A percentile compares a stretch with the other conserved stretches of the same genome.
Conservation (phyloP, 768 basidiomycete species). For the Daedaleopsis nitida region DNA sequence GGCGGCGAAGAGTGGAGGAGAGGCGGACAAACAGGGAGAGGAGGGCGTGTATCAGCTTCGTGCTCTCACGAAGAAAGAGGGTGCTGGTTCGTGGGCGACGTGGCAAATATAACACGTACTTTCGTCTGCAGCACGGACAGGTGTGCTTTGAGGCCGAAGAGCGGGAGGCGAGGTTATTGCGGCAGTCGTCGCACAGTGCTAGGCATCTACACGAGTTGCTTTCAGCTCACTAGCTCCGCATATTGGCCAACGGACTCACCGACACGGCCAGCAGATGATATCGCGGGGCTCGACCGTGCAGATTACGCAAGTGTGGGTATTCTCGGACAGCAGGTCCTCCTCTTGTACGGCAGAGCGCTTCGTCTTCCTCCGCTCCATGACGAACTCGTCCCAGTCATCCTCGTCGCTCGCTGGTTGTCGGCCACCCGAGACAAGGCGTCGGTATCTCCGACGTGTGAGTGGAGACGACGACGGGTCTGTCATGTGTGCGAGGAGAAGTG, state of each 20-base stretch:
- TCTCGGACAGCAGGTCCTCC: conserved; percentile 26
- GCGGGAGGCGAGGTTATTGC: conserved; percentile 59
- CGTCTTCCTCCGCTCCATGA: conserved; percentile 31
- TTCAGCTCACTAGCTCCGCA: too few species aligned
- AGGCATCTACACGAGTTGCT: conserved; percentile 37
- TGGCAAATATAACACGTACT: conserved; percentile 30
- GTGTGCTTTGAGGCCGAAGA: conserved; percentile 58
- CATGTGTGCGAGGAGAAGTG: conserved; percentile 60
- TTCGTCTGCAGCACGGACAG: conserved; percentile 65
- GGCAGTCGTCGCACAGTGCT: conserved; percentile 66
- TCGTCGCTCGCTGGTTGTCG: conserved; percentile 3
- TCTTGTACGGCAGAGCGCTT: conserved; percentile 8
- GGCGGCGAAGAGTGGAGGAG: too few species aligned
- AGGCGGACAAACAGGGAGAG: background rate
- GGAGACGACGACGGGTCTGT: conserved; percentile 43
- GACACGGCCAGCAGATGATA: conserved; percentile 86
- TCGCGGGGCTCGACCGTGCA: conserved; percentile 69
- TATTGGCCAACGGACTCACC: conserved; percentile 42
- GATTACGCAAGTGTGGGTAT: conserved; percentile 58
- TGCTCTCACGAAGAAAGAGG: background rate
- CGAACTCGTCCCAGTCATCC: conserved; percentile 31
- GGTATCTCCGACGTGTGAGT: conserved; percentile 52
- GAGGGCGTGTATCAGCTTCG: background rate
- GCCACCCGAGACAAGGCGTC: conserved; percentile 35
- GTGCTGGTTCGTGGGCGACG: background rate